These are phyloP conservation scores for Aspergillus transmontanensis DNA, from an alignment of 2,329 filamentous ascomycete genomes.

Conservation along the genomic window DNA sequence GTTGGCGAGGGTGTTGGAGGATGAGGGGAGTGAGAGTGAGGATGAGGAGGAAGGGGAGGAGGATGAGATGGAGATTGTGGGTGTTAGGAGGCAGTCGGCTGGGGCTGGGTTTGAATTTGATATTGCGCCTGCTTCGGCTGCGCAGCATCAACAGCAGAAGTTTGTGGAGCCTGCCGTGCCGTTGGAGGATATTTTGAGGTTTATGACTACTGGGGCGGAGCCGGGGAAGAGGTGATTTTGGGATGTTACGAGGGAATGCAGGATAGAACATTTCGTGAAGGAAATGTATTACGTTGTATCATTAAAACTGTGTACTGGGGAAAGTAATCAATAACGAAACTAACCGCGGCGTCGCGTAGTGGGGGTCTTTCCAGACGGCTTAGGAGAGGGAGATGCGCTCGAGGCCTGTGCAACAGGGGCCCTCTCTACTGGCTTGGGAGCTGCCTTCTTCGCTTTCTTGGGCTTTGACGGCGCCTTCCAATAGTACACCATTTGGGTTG, in stretches of 20 bases:
- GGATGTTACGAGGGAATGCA: background rate
- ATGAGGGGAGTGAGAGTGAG: constrained; percentile 54
- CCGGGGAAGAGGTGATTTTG: constrained; percentile 28
- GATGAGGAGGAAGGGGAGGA: constrained; percentile 52
- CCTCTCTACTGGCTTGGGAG: constrained; percentile 27
- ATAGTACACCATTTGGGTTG: constrained; percentile 91
- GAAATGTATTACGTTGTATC: constrained; percentile 12
- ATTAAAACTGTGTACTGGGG: constrained; percentile 11
- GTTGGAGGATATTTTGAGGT: constrained; percentile 52
- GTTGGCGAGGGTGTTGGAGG: constrained; percentile 59
- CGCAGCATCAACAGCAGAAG: constrained; percentile 2
- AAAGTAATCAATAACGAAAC: constrained; percentile 5
- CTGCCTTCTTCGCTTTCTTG: constrained; percentile 32
- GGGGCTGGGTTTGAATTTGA: constrained; percentile 37
- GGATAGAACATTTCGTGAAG: background rate
- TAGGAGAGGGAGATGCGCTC: constrained; percentile 46
- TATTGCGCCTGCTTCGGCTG: constrained; percentile 27
- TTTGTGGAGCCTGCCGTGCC: constrained; percentile 30
- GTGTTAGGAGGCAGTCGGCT: constrained; percentile 36
- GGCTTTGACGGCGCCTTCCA: constrained; percentile 69
- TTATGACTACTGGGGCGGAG: constrained; percentile 52
- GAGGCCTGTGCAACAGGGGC: constrained; percentile 40
- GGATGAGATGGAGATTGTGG: constrained; percentile 46
- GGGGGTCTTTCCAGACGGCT: constrained; percentile 50
- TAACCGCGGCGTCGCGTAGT: constrained; percentile 60